Conservation (phyloP, 305 asterid genomes). For the Petunia hybrid region DNA sequence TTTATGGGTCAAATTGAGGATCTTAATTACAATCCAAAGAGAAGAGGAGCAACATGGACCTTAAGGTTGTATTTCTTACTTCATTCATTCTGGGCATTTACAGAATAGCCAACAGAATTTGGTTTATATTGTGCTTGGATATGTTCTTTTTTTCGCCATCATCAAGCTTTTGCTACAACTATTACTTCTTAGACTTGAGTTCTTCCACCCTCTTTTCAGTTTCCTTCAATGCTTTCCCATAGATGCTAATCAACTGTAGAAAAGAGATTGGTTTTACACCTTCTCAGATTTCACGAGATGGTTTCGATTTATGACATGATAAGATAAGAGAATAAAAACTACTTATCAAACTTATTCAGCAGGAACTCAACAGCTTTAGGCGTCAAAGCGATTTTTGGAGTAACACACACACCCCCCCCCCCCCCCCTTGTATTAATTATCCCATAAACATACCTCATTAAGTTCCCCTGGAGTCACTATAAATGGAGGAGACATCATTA, state of each 20-base stretch:
- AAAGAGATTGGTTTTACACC: background rate
- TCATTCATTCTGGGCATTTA: conserved; percentile 1
- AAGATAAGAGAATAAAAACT: background rate
- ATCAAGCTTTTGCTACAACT: conserved; percentile 41
- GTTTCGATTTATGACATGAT: background rate
- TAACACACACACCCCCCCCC: background rate
- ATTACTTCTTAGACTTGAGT: conserved; percentile 69
- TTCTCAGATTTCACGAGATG: background rate
- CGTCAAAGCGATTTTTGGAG: background rate
- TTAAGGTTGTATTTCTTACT: background rate
- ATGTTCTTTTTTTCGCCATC: background rate
- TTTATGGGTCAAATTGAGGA: background rate
- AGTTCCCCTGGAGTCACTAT: conserved; percentile 71
- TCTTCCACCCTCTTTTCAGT: conserved; percentile 83
- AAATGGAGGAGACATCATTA: conserved; percentile 96
- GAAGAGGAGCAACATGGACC: conserved; percentile 1
- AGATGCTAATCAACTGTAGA: conserved; percentile 66
- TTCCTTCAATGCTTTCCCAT: conserved; percentile 76
- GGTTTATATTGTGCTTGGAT: background rate
- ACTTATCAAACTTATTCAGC: background rate
- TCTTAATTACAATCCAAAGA: conserved; percentile 18
- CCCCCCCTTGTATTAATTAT: background rate
- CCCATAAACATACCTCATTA: conserved; percentile 55
- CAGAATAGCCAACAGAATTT: background rate
- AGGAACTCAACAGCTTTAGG: conserved; percentile 1